phyloP scores from a whole-genome alignment of 129 eudicot species.

The Erigeron canadensis region DNA sequence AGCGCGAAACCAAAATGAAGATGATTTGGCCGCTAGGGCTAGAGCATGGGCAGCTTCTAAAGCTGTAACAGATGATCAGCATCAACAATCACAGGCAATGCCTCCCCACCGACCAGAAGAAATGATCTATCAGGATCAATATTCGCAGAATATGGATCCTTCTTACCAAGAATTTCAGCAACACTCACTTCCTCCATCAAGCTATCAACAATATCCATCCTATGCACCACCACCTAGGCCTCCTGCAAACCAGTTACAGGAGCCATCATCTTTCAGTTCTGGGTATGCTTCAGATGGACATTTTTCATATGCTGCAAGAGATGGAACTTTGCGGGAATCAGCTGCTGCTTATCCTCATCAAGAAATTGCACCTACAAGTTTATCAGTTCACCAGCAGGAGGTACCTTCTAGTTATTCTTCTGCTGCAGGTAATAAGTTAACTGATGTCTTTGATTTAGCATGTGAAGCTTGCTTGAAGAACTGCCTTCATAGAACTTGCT shows the following conservation, averaged over 20 bases:
- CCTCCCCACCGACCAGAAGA: constrained; percentile 58
- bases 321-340: constrained; percentile 61
- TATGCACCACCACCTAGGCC: constrained; percentile 47
- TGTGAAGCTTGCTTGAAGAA: constrained; percentile 49
- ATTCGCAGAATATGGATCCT: constrained; percentile 51
- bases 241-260: constrained; percentile 47
- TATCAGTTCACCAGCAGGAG: constrained; percentile 96
- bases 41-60: constrained; percentile 93
- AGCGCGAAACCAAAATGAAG: constrained; percentile 69
- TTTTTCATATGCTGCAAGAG: constrained; percentile 57
- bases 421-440: constrained; percentile 87
- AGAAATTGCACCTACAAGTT: constrained; percentile 49
- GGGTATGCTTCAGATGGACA: constrained; percentile 57
- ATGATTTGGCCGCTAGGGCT: constrained; percentile 97
- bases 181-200: constrained; percentile 43
- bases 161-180: constrained; percentile 58
- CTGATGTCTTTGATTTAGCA: constrained; percentile 48
- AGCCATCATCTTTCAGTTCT: constrained; percentile 49
- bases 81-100: constrained; percentile 43
- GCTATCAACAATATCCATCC: constrained; percentile 56
- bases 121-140: constrained; percentile 50
- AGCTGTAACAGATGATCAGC: constrained; percentile 63
- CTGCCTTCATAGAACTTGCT: constrained; percentile 31
- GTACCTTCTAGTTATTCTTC: constrained; percentile 99
- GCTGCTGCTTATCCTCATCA: constrained; percentile 52